phyloP scores from a whole-genome alignment of 352 stramenopile species.

The Phytophthora niederhauseri region DNA sequence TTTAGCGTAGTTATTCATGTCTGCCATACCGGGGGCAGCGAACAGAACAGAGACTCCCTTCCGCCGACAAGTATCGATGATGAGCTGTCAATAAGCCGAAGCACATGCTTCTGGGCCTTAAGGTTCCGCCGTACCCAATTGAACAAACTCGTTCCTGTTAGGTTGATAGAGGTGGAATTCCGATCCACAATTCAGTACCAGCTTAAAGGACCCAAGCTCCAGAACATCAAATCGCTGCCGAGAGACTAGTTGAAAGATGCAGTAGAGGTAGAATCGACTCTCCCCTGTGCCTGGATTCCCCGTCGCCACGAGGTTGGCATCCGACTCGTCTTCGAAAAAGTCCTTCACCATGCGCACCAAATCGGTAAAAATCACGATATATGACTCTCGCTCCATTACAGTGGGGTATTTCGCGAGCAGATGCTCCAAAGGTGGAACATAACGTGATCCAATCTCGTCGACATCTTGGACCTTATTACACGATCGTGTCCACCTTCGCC shows the following conservation, averaged over 20 bases:
- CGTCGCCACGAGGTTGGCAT: not conserved
- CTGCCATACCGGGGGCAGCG: slow-evolving; percentile 11
- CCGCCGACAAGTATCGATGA: slow-evolving; percentile 19
- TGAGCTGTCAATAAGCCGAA: slow-evolving; percentile 26
- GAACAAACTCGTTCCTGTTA: not conserved
- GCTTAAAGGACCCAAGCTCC: not conserved
- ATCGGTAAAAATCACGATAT: not conserved
- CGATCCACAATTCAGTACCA: not conserved
- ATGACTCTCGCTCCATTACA: not conserved
- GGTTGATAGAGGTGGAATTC: not conserved
- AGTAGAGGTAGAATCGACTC: not conserved
- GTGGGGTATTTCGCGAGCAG: not conserved
- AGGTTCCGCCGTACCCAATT: not conserved
- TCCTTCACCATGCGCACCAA: not conserved
- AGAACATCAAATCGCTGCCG: not conserved
- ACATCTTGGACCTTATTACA: too few relatives aligned
- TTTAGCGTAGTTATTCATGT: slow-evolving; percentile 1
- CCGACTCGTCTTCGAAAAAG: not conserved
- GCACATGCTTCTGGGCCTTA: not conserved
- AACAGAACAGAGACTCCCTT: slow-evolving; percentile 33
- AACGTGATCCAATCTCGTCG: too few relatives aligned
- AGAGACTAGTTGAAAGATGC: not conserved
- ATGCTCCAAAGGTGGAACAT: not conserved
- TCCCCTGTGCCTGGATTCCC: not conserved
- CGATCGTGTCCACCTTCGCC: not conserved